Base-by-base conservation (phyloP, 345 rosid species). In the Angophora floribunda region DNA sequence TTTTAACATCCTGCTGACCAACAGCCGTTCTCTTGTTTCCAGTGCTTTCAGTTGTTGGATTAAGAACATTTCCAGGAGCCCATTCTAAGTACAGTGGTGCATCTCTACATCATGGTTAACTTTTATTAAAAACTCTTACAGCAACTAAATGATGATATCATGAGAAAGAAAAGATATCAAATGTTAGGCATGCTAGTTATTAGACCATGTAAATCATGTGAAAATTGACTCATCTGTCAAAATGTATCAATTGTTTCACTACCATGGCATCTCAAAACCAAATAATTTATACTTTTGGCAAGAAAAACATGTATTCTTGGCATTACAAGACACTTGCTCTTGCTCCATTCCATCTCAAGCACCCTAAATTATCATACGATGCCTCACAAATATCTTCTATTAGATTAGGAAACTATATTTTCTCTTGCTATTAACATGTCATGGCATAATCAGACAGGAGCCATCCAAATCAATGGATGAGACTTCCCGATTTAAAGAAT, bases 31-130 rank as follows among this genome's bases (percentile, higher is more conserved):
- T 89, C 53, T 85, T 91, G 86, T 89, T 91, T 86, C 91, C 92
- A 86, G 53, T 89, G 86, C 89, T 91, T 87, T 91, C 90, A 22
- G 92, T 92, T 52, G 90, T 92, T 86, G 91, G 93, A 90, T 85
- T 89, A 36, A 98, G 95, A 91, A 98, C 91, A 94, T 97, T 86
- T 44, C 84, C 90, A 63, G 99, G 98, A 91, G 99, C 98, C 99
- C 97, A 93, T 92, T 98, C 99, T 91, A 97, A 91, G 92, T 96
- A 97, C 89, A 98, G 88, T 44, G 98, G 98, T 87, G 91, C 97
- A 95, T 95, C 98, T 95, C 99, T 97, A 92, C 86, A 90, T 86
- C 28, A 85, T 63, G 14, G 3, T 51, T 55, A 86, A 67, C 85
- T 90, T 84, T 86, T 52, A 79, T 55, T 53, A 86, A 49, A 85